Conservation (phyloP, 306 rosid species). For the Abrus precatorius region DNA sequence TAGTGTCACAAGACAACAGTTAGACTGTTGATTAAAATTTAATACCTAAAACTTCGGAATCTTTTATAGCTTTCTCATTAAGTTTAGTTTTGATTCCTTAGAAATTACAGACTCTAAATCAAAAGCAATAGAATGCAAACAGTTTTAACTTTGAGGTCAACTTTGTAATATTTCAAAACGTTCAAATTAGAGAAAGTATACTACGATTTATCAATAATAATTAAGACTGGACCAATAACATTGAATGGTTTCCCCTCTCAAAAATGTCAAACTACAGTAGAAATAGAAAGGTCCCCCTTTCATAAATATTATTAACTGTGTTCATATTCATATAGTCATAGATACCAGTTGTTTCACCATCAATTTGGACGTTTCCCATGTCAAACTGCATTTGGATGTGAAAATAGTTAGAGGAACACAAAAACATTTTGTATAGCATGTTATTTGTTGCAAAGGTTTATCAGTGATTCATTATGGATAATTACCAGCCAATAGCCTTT, state of each 20-base stretch:
- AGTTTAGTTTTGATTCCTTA: too few relatives aligned
- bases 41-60: too few relatives aligned
- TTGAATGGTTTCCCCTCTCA: conserved; percentile 8
- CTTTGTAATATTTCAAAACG: too few relatives aligned
- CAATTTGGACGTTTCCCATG: conserved; percentile 49
- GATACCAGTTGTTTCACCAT: conserved; percentile 54
- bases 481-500: conserved; percentile 60
- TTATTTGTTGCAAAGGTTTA: not conserved
- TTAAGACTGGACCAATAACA: not conserved
- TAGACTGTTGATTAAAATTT: too few relatives aligned
- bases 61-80: too few relatives aligned
- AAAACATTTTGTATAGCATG: not conserved
- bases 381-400: conserved; percentile 46
- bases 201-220: not conserved
- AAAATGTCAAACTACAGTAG: not conserved
- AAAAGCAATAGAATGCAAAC: too few relatives aligned
- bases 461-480: not conserved
- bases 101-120: too few relatives aligned
- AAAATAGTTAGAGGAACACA: not conserved
- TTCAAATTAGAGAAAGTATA: too few relatives aligned
- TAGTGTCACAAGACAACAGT: too few relatives aligned
- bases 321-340: not conserved
- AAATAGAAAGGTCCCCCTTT: not conserved
- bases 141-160: too few relatives aligned
- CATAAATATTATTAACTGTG: not conserved